phyloP scores from a whole-genome alignment of 176 grass and related monocot species.

The Raddia guianensis region DNA sequence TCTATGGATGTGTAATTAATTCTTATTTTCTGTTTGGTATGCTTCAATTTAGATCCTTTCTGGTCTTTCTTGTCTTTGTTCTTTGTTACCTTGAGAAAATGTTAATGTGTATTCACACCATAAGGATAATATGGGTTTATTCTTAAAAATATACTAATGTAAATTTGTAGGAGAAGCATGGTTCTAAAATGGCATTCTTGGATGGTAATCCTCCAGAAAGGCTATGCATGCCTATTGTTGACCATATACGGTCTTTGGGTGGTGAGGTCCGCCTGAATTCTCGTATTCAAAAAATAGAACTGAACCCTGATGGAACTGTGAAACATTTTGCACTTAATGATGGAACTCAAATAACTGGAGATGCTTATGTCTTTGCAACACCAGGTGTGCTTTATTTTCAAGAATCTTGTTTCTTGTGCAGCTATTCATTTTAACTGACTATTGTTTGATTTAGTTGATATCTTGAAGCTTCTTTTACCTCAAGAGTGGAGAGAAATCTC shows the following conservation, averaged over 20 bases:
- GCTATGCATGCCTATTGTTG: constrained; percentile 90
- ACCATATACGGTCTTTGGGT: constrained; percentile 81
- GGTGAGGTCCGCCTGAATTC: constrained; percentile 93
- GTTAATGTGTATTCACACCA: neutral
- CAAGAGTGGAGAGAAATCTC: constrained; percentile 92
- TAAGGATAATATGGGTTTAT: constrained; percentile 6
- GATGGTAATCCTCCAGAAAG: constrained; percentile 98
- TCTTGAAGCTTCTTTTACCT: constrained; percentile 93
- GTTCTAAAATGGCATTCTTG: constrained; percentile 98
- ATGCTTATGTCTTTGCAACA: constrained; percentile 91
- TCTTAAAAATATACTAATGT: constrained; percentile 24
- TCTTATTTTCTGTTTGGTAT: constrained; percentile 23
- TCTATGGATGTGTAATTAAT: neutral
- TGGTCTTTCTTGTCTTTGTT: constrained; percentile 24
- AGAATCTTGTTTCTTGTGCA: constrained; percentile 34
- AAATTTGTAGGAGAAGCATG: constrained; percentile 84
- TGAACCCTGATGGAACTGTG: constrained; percentile 89
- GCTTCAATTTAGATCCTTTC: neutral
- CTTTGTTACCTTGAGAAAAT: constrained; percentile 30
- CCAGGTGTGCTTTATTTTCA: constrained; percentile 59
- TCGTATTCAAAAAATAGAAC: constrained; percentile 81
- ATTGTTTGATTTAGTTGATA: constrained; percentile 81
- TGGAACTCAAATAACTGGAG: constrained; percentile 77
- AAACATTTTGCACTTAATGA: constrained; percentile 78
- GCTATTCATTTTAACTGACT: constrained; percentile 44